A percentile compares a stretch with the other conserved stretches of the same genome.
Conservation (phyloP, 495 filamentous ascomycete species). For the Wilcoxina mikolae region DNA sequence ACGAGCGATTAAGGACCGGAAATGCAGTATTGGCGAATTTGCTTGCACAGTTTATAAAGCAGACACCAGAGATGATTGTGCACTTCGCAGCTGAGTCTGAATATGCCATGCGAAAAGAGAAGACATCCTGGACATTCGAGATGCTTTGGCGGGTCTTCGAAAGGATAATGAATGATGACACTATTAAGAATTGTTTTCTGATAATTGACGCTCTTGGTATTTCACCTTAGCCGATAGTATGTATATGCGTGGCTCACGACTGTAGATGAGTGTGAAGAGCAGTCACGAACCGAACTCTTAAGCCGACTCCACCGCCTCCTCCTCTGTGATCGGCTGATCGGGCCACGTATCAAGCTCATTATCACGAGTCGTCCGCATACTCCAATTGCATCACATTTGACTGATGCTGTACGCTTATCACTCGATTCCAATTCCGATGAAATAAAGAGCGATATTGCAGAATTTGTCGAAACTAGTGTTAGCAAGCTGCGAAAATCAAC, state of each 20-base stretch:
- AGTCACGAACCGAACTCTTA: background rate
- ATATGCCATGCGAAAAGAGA: background rate
- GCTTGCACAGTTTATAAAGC: background rate
- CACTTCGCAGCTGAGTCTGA: background rate
- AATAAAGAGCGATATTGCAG: background rate
- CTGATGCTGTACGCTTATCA: background rate
- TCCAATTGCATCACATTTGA: background rate
- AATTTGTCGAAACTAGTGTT: background rate
- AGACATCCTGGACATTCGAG: background rate
- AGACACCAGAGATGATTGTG: background rate
- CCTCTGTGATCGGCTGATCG: background rate
- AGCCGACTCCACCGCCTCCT: background rate
- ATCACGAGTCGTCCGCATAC: background rate
- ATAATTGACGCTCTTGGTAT: conserved; percentile 11
- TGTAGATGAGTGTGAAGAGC: conserved; percentile 10
- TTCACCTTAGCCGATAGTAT: background rate
- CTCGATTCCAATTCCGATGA: background rate
- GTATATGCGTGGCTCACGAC: background rate
- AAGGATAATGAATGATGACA: background rate
- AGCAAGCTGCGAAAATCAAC: background rate
- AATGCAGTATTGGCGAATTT: background rate
- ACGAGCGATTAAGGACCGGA: conserved; percentile 1
- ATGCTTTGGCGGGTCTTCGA: conserved; percentile 5
- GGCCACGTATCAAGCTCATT: background rate
- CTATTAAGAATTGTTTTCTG: background rate